Base-by-base conservation (phyloP, 129 eudicot species). In the Artemisia tridentata region DNA sequence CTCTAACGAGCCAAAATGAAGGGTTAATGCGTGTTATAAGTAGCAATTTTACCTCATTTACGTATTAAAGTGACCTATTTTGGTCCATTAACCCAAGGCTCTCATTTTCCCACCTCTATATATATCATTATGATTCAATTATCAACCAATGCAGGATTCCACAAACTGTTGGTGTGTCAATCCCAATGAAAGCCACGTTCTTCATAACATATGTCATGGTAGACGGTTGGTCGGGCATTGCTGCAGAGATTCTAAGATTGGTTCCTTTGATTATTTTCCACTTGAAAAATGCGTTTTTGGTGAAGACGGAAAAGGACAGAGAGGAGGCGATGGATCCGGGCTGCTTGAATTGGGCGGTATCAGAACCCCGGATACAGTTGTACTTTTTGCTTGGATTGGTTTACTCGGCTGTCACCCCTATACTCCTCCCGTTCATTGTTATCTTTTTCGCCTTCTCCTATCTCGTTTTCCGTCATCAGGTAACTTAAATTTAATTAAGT, bases 141-240 rank as follows among this genome's bases (percentile, higher is more conserved):
- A 23, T 77, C 14, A 25, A 46, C 1, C 15, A 49, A 19, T 69
- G 71, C 81, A 90, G 97, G 76, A 91, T 91, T 59, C 97, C 97
- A 15, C 82, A 73, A 82, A 91, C 92, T 5, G 74, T 91, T 10
- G 97, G 97, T 57, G 97, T 88, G 78, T 83, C 97, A 45, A 88
- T 91, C 75, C 97, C 97, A 5, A 81, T 85, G 92, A 91, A 88
- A 82, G 97, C 97, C 52, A 91, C 96, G 16, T 91, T 91, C 80
- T 91, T 91, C 45, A 91, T 88, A 48, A 74, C 92, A 41, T 91
- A 88, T 38, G 72, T 91, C 34, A 91, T 88, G 97, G 97, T 85
- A 58, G 97, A 91, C 65, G 97, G 97, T 68, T 91, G 97, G 97
- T 84, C 97, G 27, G 97, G 90, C 20, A 75, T 91, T 67, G 97